Base-by-base conservation (phyloP, 495 filamentous ascomycete species). In the Bombardia bombarda region DNA sequence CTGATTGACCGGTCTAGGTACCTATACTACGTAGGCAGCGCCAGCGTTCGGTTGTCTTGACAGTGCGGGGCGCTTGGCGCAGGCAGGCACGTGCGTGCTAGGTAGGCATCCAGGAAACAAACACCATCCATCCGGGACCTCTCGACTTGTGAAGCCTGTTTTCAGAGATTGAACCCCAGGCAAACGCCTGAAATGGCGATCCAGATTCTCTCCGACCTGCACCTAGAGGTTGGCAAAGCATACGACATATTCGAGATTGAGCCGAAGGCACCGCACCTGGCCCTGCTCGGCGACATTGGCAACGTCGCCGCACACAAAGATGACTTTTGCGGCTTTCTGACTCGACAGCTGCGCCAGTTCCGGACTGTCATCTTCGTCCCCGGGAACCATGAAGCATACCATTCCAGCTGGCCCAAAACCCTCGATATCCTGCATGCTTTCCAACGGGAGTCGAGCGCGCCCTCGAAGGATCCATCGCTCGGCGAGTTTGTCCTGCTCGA, bases 201-300 rank as follows among this genome's bases (percentile, higher is more conserved):
- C 38, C 78, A 81, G 45, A 69, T 79, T 20, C 38, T 77, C 21
- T 80, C 76, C 0, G 77, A 82, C 53, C 63, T 81, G 3, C 77
- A 80, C 46, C 56, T 81, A 0, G 74, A 82, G 43, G 57, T 44
- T 9, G 60, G 38, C 0, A 44, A 55, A 19, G 51, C 60, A 17
- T 80, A 79, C 51, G 63, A 70, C 42, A 21, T 57, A 9, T 78
- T 73, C 41, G 43, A 65, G 1, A 67, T 78, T 22, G 31, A 39
- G 0, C 63, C 69, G 6, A 51, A 57, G 36, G 68, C 71, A 4
- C 68, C 68, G 3, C 72, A 75, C 43, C 61, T 83, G 0, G 72
- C 70, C 1, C 65, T 80, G 4, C 64, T 79, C 3, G 77, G 78
- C 4, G 74, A 80, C 52, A 79, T 82, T 40, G 77, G 76, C 23